These are phyloP conservation scores for Leccinum fallax DNA, from an alignment of 1,284 basidiomycete species.

Conservation along the genomic window DNA sequence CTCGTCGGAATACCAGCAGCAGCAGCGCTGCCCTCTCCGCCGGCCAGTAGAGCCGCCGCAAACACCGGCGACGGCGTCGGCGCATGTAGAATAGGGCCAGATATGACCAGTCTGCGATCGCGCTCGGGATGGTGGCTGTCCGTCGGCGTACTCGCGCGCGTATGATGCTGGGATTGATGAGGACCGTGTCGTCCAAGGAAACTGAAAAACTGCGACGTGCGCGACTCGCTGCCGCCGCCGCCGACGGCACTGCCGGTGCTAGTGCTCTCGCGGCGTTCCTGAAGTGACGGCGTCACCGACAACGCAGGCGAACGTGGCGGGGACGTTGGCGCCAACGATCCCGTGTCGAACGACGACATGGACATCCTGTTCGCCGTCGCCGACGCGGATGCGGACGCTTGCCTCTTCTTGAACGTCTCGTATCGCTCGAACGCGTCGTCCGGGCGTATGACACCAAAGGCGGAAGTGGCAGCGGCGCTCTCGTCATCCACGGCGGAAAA, in stretches of 20 bases:
- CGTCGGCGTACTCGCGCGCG: slow-evolving; percentile 28
- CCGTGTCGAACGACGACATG: slow-evolving; percentile 59
- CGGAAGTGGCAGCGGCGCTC: slow-evolving; percentile 9
- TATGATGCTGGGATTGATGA: slow-evolving; percentile 21
- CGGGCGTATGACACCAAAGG: slow-evolving; percentile 35
- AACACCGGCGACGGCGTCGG: slow-evolving; percentile 9
- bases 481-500: neutral
- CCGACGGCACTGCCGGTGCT: slow-evolving; percentile 2
- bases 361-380: slow-evolving; percentile 50
- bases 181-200: slow-evolving; percentile 55
- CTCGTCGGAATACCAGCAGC: slow-evolving; percentile 26
- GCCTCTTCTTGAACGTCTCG: slow-evolving; percentile 70
- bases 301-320: slow-evolving; percentile 39
- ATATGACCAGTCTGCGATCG: slow-evolving; percentile 52
- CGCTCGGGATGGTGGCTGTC: slow-evolving; percentile 32
- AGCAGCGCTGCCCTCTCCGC: slow-evolving; percentile 19
- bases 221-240: slow-evolving; percentile 29
- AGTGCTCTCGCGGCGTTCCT: slow-evolving; percentile 17
- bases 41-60: neutral
- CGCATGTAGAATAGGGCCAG: slow-evolving; percentile 56
- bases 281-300: slow-evolving; percentile 30
- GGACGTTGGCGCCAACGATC: slow-evolving; percentile 44
- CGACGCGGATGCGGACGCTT: slow-evolving; percentile 34
- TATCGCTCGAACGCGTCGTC: slow-evolving; percentile 93
- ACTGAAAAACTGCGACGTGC: slow-evolving; percentile 48